Evolutionary conservation across 441 rosid species (phyloP).

Genomic region (California macrophylla): DNA sequence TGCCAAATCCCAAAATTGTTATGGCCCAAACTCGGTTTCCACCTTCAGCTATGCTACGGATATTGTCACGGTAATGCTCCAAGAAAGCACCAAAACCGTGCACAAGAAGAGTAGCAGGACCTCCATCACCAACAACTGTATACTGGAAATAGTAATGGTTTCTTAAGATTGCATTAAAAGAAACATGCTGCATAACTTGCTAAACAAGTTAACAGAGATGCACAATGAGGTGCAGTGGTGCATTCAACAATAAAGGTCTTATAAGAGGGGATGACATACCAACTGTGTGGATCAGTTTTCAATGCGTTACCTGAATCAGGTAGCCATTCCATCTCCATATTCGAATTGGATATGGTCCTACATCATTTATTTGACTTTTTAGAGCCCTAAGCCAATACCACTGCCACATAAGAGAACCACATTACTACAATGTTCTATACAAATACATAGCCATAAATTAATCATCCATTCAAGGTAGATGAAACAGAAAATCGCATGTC

Average conservation of each 20-base stretch:
- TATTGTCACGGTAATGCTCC: conserved; percentile 78
- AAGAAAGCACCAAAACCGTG: conserved; percentile 94
- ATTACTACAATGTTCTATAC: conserved; percentile 16
- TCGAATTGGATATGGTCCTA: conserved; percentile 27
- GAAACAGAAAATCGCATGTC: conserved; percentile 1
- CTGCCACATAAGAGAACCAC: conserved; percentile 35
- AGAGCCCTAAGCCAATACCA: conserved; percentile 75
- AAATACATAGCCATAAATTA: conserved; percentile 5
- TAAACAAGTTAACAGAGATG: too few relatives aligned
- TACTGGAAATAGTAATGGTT: conserved; percentile 44
- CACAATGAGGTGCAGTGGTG: background rate
- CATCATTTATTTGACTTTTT: conserved; percentile 32
- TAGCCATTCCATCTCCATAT: conserved; percentile 88
- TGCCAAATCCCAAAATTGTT: conserved; percentile 75
- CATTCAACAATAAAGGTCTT: too few relatives aligned
- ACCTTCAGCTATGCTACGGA: conserved; percentile 36
- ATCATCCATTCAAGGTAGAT: background rate
- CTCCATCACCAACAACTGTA: conserved; percentile 47
- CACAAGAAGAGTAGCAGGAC: conserved; percentile 72
- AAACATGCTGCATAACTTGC: background rate
- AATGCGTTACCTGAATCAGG: conserved; percentile 56
- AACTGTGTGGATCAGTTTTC: conserved; percentile 6
- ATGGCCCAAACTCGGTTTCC: conserved; percentile 70
- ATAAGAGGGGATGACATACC: too few relatives aligned
- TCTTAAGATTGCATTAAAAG: background rate